These are phyloP conservation scores for Claviceps pusilla DNA, from an alignment of 2,329 filamentous ascomycete species.

Conservation along the genomic window DNA sequence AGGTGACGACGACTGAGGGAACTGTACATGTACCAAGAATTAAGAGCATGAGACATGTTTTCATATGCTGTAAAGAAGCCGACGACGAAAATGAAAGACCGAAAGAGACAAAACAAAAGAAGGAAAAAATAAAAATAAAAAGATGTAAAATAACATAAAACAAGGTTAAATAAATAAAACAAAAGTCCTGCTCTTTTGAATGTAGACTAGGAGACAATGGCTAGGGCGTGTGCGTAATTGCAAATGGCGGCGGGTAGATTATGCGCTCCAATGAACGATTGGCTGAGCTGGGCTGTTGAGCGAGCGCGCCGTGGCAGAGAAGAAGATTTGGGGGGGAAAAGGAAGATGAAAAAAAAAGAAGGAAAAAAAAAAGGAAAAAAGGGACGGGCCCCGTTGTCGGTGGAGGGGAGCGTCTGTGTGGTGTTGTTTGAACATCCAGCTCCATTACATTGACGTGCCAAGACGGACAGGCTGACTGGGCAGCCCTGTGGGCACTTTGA, in stretches of 20 bases:
- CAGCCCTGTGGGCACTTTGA: no score
- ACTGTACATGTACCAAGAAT: conserved; percentile 2
- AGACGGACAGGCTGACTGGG: no score
- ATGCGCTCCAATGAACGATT: background rate
- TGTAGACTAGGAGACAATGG: no score
- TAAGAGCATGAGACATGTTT: background rate
- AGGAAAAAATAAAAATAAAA: background rate
- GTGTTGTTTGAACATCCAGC: background rate
- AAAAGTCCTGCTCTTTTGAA: no score
- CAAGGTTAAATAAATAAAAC: no score
- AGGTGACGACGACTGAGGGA: background rate
- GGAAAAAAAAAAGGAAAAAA: no score
- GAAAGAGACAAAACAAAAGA: background rate
- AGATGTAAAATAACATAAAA: no score
- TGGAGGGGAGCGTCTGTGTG: background rate
- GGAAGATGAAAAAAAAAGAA: no score
- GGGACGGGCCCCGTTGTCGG: background rate
- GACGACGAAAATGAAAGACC: background rate
- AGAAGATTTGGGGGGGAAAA: no score
- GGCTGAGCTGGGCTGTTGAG: background rate
- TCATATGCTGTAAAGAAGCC: background rate
- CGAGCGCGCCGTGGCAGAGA: no score
- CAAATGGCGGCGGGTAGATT: background rate
- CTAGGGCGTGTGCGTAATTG: no score
- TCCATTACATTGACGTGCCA: no score